These are phyloP conservation scores for Mycena maculata DNA, from an alignment of 768 basidiomycete genomes.

Conservation along the genomic window DNA sequence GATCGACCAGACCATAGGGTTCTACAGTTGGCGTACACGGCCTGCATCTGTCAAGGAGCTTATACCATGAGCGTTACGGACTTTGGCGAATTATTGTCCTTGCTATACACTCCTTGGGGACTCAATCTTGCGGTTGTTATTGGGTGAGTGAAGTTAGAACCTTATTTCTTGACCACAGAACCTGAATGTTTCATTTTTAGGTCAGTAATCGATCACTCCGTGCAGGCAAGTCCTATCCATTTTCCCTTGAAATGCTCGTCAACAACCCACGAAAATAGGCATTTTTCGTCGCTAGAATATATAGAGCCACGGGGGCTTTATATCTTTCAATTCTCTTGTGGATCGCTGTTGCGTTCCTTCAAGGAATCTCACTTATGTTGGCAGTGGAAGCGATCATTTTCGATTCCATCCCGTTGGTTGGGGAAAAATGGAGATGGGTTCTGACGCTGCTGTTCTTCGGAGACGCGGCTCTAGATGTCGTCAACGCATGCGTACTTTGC, in stretches of 20 bases:
- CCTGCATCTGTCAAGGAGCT: constrained; percentile 27
- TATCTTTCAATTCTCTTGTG: constrained; percentile 23
- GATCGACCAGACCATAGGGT: background rate
- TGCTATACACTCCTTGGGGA: constrained; percentile 30
- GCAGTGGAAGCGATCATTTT: constrained; percentile 10
- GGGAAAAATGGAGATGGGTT: constrained; percentile 12
- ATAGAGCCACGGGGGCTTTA: constrained; percentile 16
- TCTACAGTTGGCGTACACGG: constrained; percentile 22
- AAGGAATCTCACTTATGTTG: constrained; percentile 14
- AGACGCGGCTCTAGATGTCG: constrained; percentile 25
- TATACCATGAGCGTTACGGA: constrained; percentile 30
- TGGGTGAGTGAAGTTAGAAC: constrained; percentile 1
- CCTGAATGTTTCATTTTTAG: background rate
- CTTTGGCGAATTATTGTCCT: constrained; percentile 20
- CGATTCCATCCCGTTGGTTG: constrained; percentile 16
- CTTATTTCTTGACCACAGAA: background rate
- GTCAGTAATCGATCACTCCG: constrained; percentile 22
- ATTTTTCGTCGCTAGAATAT: constrained; percentile 29
- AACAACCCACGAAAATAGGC: constrained; percentile 3
- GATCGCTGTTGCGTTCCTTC: constrained; percentile 17
- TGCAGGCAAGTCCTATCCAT: constrained; percentile 14
- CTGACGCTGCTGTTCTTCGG: constrained; percentile 27
- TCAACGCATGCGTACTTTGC: constrained; percentile 27
- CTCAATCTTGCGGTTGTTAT: constrained; percentile 21
- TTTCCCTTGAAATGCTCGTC: too few species aligned